Evolutionary conservation across 1,284 basidiomycete species (phyloP), one percentile per base, ranked within the genome.

Genomic region (Trametes polyzona): DNA sequence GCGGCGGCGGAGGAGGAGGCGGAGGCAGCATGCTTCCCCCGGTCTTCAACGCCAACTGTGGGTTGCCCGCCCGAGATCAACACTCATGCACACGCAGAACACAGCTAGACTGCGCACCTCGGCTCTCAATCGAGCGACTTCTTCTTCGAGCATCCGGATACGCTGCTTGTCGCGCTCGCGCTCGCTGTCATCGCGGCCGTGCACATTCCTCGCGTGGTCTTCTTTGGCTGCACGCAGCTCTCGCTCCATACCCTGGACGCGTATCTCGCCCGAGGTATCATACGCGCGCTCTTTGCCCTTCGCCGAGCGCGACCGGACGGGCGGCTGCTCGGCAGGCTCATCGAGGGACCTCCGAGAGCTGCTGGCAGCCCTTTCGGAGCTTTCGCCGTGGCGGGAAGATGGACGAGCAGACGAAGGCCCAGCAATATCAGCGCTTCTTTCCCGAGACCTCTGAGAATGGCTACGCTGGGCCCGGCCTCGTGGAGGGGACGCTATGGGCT

Each of bases 131-230:
- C 76, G 67, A 44, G 72, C 71, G 35, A 92, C 81, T 66, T 92
- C 90, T 41, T 83, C 82, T 66, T 92, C 90, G 3, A 92, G 76
- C 59, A 76, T 73, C 50, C 72, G 76, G 23, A 92, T 92, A 43
- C 80, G 79, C 57, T 80, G 79, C 66, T 88, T 87, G 65, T 90
- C 87, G 30, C 69, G 72, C 23, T 73, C 74, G 26, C 78, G 76
- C 60, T 84, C 84, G 33, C 67, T 67, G 10, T 61, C 62, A 47
- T 77, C 77, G 63, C 73, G 69, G 42, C 61, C 65, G 16, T 60
- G 50, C 65, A 82, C 79, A 54, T 79, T 76, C 57, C 75, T 75
- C 36, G 71, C 69, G 35, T 84, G 81, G 54, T 82, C 78, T 62
- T 80, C 78, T n/a, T 75, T 74, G 4, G 78, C 84, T 17, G 75